These are phyloP conservation scores for Skeletonema potamos DNA, from an alignment of 108 stramenopile genomes.

Conservation along the genomic window DNA sequence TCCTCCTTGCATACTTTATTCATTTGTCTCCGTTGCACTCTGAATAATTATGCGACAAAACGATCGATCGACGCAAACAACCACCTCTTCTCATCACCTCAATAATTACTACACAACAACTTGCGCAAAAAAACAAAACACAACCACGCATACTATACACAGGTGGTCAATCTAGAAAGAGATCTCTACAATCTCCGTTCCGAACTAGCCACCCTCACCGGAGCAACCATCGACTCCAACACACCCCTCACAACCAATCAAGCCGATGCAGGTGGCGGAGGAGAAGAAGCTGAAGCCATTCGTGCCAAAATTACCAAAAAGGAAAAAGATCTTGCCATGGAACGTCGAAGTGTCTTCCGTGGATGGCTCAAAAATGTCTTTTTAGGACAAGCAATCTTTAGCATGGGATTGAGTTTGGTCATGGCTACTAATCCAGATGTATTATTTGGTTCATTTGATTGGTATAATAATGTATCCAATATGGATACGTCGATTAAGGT, in stretches of 20 bases:
- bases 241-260: conserved; percentile 41
- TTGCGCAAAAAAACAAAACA: neutral
- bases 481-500: conserved; percentile 89
- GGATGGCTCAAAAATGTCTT: conserved; percentile 96
- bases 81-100: too few species aligned
- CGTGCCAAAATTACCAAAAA: conserved; percentile 83
- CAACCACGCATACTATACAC: neutral
- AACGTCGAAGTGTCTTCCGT: conserved; percentile 92
- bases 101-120: neutral
- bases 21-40: neutral
- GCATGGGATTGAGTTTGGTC: conserved; percentile 76
- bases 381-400: conserved; percentile 86
- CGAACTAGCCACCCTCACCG: conserved; percentile 57
- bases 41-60: neutral
- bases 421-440: conserved; percentile 83
- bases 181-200: conserved; percentile 76
- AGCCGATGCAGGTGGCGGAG: conserved; percentile 71
- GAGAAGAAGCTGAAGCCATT: conserved; percentile 63
- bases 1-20: neutral
- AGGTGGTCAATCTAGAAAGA: conserved; percentile 89
- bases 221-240: conserved; percentile 20
- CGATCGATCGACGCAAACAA: neutral
- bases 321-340: conserved; percentile 75
- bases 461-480: conserved; percentile 63
- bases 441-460: conserved; percentile 72